Evolutionary conservation across 176 grass and related monocot genomes (phyloP), one percentile per base, ranked within the genome.

Genomic region (Sorghum bicolor): DNA sequence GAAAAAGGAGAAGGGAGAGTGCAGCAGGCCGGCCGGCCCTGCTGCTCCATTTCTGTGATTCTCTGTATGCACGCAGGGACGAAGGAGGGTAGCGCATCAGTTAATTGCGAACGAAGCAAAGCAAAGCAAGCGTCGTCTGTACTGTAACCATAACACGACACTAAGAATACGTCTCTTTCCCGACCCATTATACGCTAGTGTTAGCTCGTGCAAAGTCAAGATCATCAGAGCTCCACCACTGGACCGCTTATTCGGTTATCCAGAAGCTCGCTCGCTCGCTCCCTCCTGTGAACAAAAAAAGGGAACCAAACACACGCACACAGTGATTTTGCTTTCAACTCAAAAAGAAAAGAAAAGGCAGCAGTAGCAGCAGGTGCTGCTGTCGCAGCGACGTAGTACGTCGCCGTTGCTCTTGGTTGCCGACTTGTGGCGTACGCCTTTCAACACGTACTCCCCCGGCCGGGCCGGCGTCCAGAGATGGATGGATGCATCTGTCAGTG

Each of bases 51-150:
- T 57, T 24, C 52, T 55, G 41, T 50, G 11, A 15, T 61, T 11
- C 36, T 34, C 64, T 67, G 20, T 61, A 68, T 28, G 61, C 71
- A 57, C 10, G 20, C 53, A n/a, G 20, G 44, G 41, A n/a, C n/a
- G 40, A 5, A 1, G 43, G 13, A 4, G 12, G 12, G 43, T 17
- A 17, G 45, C 14, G 22, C 6, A 58, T 58, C 76, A 82, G 78
- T 89, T 64, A 72, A 90, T 83, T 90, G 64, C 73, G 74, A 50
- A 62, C 47, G 67, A 90, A 90, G 84, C 84, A 90, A 90, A 57
- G 53, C 8, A 45, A 45, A 45, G 44, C 13, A 57, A 90, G 34
- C 63, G 33, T 82, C n/a, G n/a, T n/a, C n/a, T n/a, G n/a, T n/a
- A n/a, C n/a, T 17, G 41, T 55, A 47, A 17, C 50, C 77, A 43